These are phyloP conservation scores for Carallia brachiata DNA, from an alignment of 345 rosid genomes.

Conservation along the genomic window DNA sequence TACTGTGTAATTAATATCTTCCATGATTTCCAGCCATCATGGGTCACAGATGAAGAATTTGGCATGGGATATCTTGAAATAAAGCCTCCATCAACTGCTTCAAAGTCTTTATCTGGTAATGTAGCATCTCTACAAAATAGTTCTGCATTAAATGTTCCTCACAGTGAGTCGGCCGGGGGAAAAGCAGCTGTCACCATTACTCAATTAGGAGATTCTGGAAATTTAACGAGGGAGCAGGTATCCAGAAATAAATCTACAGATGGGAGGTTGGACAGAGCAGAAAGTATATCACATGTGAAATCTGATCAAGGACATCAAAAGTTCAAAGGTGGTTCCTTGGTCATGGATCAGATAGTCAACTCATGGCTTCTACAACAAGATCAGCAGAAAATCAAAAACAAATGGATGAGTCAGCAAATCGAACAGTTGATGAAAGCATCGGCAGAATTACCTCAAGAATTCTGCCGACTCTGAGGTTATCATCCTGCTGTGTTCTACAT, in stretches of 20 bases:
- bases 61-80: slow-evolving; percentile 97
- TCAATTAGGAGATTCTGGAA: slow-evolving; percentile 62
- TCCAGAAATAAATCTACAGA: slow-evolving; percentile 61
- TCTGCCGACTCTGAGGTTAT: slow-evolving; percentile 72
- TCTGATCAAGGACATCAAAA: slow-evolving; percentile 62
- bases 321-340: slow-evolving; percentile 47
- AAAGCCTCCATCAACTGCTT: slow-evolving; percentile 61
- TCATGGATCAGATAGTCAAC: slow-evolving; percentile 1
- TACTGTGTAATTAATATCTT: neutral
- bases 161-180: slow-evolving; percentile 54
- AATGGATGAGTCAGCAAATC: slow-evolving; percentile 45
- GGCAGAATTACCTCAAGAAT: slow-evolving; percentile 42
- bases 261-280: slow-evolving; percentile 64
- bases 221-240: slow-evolving; percentile 55
- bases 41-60: slow-evolving; percentile 99
- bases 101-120: slow-evolving; percentile 50
- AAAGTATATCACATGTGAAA: slow-evolving; percentile 42
- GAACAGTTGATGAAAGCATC: slow-evolving; percentile 46
- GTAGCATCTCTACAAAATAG: slow-evolving; percentile 46
- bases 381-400: slow-evolving; percentile 53
- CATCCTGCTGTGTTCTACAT: slow-evolving; percentile 3
- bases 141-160: slow-evolving; percentile 45
- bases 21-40: slow-evolving; percentile 62
- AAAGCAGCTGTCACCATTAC: slow-evolving; percentile 30
- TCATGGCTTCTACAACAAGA: slow-evolving; percentile 12